These are phyloP conservation scores for Fusarium armeniacum DNA, from an alignment of 2,329 filamentous ascomycete genomes.

Conservation along the genomic window DNA sequence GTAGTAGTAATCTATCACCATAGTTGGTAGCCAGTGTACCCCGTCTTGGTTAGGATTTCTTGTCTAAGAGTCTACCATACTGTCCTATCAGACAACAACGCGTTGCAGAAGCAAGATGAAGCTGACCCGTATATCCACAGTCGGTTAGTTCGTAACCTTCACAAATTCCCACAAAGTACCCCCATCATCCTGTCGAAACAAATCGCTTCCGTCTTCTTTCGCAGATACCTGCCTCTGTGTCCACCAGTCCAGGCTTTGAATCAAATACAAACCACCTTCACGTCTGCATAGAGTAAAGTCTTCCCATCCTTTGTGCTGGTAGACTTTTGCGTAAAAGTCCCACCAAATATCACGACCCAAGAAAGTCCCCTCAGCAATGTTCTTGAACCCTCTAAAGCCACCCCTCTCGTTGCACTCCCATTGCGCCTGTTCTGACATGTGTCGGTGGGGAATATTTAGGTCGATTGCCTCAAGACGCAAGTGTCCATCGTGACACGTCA, in stretches of 20 bases:
- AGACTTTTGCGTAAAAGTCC: background rate
- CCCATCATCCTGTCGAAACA: background rate
- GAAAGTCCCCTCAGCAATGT: background rate
- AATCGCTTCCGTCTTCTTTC: background rate
- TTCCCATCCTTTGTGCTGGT: constrained; percentile 1
- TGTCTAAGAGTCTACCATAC: accelerated
- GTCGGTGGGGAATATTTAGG: background rate
- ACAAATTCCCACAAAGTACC: constrained; percentile 16
- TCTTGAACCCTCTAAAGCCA: constrained; percentile 7
- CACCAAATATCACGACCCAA: constrained; percentile 6
- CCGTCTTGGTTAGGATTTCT: accelerated
- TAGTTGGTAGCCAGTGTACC: accelerated
- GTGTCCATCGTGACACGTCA: background rate
- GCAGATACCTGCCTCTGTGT: constrained; percentile 8
- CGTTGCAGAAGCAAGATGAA: background rate
- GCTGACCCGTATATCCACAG: background rate
- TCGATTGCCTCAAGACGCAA: background rate
- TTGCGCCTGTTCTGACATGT: background rate
- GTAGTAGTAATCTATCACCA: no score
- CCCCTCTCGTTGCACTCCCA: background rate
- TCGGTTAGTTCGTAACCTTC: background rate
- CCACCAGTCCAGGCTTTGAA: constrained; percentile 2
- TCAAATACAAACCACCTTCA: background rate
- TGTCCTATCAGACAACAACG: background rate
- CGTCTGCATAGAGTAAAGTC: background rate